Base-by-base conservation (phyloP, 352 stramenopile genomes). In the Phytophthora lateralis region DNA sequence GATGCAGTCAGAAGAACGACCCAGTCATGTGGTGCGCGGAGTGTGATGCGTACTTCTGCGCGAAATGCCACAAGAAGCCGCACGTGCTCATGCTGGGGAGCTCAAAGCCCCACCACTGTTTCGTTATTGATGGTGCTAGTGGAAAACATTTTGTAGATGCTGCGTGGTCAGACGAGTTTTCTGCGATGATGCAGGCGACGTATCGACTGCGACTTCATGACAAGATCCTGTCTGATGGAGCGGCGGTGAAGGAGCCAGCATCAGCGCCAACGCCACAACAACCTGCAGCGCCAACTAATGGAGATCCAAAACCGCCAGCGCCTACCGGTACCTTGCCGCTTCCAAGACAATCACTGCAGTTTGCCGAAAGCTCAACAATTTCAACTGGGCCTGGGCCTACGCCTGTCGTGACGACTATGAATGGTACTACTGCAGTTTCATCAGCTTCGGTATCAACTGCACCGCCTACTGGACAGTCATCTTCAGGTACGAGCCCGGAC, bases 41-140 rank as follows among this genome's bases (percentile, higher is more conserved):
- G 27, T 91, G 82, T 39, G 79, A 91, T 37, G 58, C 61, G 30
- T 86, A 86, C 44, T 91, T 87, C 48, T 91, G 82, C 47, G 69
- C 61, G 8, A 42, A n/a, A 1, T 91, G 82, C 60, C 62, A 81
- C 41, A 59, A 66, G 15, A 84, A 85, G 58, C 73, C 79, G 18
- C 82, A 91, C 37, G 71, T 87, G 47, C 57, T 89, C 18, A 73
- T 75, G 51, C 63, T 85, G 3, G 70, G 60, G 9, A 72, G 56
- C 8, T 55, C 44, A 1, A 68, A 55, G 21, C 63, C 57, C 3
- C 82, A 91, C 51, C 63, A 78, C 26, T 85, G 73, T 61, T 91
- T 84, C 53, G 53, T 75, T 17, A 76, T 83, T 29, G 82, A 91
- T 53, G 63, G 65, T 1, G 70, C 72, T 7, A 88, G 81, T 38